These are phyloP conservation scores for Cercis canadensis DNA, from an alignment of 306 rosid species.

Conservation along the genomic window DNA sequence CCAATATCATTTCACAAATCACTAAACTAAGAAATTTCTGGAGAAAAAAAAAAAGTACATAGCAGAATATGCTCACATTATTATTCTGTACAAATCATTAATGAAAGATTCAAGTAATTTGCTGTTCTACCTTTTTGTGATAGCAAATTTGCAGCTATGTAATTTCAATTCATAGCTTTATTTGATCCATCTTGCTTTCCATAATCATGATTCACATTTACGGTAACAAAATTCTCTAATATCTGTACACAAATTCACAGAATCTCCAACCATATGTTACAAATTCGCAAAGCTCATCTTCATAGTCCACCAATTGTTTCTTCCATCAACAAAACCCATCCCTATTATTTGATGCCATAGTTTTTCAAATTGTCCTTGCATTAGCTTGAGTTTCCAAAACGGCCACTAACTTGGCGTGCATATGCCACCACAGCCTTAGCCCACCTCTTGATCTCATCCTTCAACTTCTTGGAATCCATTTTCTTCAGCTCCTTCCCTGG, in stretches of 20 bases:
- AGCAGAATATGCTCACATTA: slow-evolving; percentile 1
- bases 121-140: not conserved
- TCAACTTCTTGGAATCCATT: slow-evolving; percentile 82
- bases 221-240: not conserved
- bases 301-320: not conserved
- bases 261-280: slow-evolving; percentile 1
- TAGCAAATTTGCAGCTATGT: not conserved
- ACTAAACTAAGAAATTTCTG: no score
- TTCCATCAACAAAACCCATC: slow-evolving; percentile 3
- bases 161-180: slow-evolving; percentile 6
- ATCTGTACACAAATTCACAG: slow-evolving; percentile 24
- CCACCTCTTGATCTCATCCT: slow-evolving; percentile 79
- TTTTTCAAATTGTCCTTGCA: no score
- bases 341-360: not conserved
- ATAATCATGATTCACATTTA: slow-evolving; percentile 11
- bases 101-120: slow-evolving; percentile 1
- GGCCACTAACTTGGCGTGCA: slow-evolving; percentile 83
- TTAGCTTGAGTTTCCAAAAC: slow-evolving; percentile 49
- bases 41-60: not conserved
- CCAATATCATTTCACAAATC: no score
- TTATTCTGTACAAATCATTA: not conserved
- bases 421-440: slow-evolving; percentile 90
- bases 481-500: slow-evolving; percentile 71
- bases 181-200: slow-evolving; percentile 21
- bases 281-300: not conserved